Conservation (phyloP, 2,329 filamentous ascomycete genomes). For the Botrytis squamosa region DNA sequence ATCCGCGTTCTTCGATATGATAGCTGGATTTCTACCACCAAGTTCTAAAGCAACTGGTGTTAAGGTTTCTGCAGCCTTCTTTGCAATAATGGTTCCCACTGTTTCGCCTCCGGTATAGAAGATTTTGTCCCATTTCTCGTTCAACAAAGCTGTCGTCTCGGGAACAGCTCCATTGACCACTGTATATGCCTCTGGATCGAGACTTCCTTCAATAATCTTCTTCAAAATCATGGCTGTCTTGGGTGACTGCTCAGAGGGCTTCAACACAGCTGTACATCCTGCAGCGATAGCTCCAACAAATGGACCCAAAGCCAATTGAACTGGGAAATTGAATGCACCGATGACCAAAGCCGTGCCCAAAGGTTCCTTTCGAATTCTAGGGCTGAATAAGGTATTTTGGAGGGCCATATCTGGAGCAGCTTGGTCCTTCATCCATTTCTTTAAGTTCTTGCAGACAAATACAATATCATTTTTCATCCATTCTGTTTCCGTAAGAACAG, state of each 20-base stretch:
- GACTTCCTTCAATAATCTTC: slow-evolving; percentile 70
- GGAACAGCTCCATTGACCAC: slow-evolving; percentile 78
- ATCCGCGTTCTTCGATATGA: slow-evolving; percentile 82
- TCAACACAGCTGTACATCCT: slow-evolving; percentile 85
- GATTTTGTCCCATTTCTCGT: slow-evolving; percentile 96
- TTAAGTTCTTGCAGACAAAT: slow-evolving; percentile 73
- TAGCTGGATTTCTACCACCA: slow-evolving; percentile 87
- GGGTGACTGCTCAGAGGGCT: slow-evolving; percentile 83
- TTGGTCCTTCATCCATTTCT: slow-evolving; percentile 82
- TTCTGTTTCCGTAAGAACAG: slow-evolving; percentile 69
- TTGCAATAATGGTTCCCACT: slow-evolving; percentile 83
- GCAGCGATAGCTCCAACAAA: slow-evolving; percentile 88
- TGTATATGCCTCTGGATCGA: slow-evolving; percentile 75
- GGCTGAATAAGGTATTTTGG: slow-evolving; percentile 65
- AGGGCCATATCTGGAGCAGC: slow-evolving; percentile 67
- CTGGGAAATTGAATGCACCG: slow-evolving; percentile 90
- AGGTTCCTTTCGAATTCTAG: slow-evolving; percentile 82
- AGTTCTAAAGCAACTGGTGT: slow-evolving; percentile 89
- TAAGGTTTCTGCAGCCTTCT: slow-evolving; percentile 84
- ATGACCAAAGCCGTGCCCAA: slow-evolving; percentile 82
- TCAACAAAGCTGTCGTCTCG: slow-evolving; percentile 77
- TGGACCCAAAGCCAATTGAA: slow-evolving; percentile 76
- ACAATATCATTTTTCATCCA: slow-evolving; percentile 81
- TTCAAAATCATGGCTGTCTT: slow-evolving; percentile 74
- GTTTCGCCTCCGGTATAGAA: slow-evolving; percentile 83